Base-by-base conservation (phyloP, 305 asterid species). In the Fraxinus nigra region DNA sequence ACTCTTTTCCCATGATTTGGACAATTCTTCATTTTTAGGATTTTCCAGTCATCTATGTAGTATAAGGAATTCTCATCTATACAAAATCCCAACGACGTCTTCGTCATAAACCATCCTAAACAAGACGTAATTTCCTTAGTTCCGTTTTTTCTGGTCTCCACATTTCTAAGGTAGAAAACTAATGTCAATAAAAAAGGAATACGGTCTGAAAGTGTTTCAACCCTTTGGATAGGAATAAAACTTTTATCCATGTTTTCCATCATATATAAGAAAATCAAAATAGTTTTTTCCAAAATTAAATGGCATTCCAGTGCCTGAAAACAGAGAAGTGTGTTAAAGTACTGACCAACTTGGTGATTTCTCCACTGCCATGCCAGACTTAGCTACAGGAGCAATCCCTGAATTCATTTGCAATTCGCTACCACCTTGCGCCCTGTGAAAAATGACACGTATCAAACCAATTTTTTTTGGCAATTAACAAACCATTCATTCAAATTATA, bases 301-400 rank as follows among this genome's bases (percentile, higher is more conserved):
- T 8, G 72, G 34, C 33, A 65, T 65, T 56, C 24, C 26, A 4
- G 51, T 10, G 51, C 51, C 28, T 40, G 51, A 40, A 40, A 40
- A 40, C 51, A 40, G 16, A 76, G 43, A 76, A 13, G 22, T 32
- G 69, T 22, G 54, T 82, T 48, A 63, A 67, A 79, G 20, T 56
- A 80, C 89, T 84, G 61, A 91, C 93, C 87, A 43, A 65, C 77
- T 82, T 22, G 79, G 81, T 33, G 91, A 70, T 24, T 86, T 80
- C 87, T 84, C 90, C 74, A 59, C 82, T 26, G 82, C 84, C 86
- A 82, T 90, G 77, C 79, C 74, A 80, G 79, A 83, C 80, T 81
- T 79, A 48, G 76, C 87, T 54, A 38, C 82, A 24, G 80, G 34
- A 84, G 84, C 82, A 80, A 76, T 82, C 59, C 78, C 85, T 18